A percentile compares a stretch with the other conserved stretches of the same genome.
Evolutionary conservation across 208 protist genomes (phyloP).

Genomic region (Crithidia mellificae): DNA sequence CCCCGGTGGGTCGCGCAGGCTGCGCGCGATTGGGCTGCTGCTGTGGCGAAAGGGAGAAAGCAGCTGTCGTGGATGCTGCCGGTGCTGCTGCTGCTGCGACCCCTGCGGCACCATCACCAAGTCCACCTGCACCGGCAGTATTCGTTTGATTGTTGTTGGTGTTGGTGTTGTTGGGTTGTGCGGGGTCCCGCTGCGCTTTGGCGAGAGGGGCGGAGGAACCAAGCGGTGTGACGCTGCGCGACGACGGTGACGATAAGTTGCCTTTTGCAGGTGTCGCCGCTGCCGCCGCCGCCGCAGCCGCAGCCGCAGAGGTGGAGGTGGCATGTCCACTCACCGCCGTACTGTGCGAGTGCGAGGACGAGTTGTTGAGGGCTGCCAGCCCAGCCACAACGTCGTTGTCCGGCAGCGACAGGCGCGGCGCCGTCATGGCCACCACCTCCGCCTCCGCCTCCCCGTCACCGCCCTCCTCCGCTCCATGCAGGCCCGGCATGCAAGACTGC

Average conservation of each 20-base stretch:
- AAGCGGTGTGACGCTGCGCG: slow-evolving; percentile 12
- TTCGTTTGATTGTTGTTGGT: neutral
- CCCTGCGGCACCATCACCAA: no score
- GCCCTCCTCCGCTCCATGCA: neutral
- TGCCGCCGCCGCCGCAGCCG: neutral
- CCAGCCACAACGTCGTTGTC: slow-evolving; percentile 4
- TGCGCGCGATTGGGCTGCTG: neutral
- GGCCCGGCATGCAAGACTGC: slow-evolving; percentile 6
- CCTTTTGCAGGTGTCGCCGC: neutral
- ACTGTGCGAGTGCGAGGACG: neutral
- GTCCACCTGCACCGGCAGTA: no score
- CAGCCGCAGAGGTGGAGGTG: no score
- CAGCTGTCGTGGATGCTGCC: no score
- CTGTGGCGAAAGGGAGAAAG: no score
- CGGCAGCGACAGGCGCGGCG: slow-evolving; percentile 1
- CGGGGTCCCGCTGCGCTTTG: neutral
- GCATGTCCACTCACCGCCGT: no score
- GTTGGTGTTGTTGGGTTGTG: no score
- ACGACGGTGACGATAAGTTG: neutral
- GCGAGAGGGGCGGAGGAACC: neutral
- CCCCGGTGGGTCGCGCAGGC: neutral
- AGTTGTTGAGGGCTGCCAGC: neutral
- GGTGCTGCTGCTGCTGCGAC: no score
- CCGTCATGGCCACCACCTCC: slow-evolving; percentile 10
- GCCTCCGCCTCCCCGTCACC: neutral